Percentiles rank a stretch among this genome's conserved stretches.
phyloP scores from a whole-genome alignment of 768 basidiomycete genomes.

The Mycena floridula region DNA sequence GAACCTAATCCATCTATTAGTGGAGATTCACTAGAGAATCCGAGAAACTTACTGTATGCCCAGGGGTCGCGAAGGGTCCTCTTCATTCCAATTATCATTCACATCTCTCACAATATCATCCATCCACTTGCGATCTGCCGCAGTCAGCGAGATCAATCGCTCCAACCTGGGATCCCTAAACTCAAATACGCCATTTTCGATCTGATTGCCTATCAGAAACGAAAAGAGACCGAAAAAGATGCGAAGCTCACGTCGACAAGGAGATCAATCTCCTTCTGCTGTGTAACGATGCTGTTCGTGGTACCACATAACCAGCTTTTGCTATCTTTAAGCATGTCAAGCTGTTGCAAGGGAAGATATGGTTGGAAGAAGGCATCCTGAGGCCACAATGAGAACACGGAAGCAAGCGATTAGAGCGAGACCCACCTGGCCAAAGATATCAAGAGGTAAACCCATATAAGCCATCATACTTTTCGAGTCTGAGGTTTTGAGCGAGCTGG shows the following conservation, averaged over 20 bases:
- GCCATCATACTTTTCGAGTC: conserved; percentile 88
- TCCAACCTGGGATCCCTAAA: conserved; percentile 82
- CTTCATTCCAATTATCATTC: conserved; percentile 71
- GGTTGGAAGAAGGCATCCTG: conserved; percentile 97
- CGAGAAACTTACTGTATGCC: conserved; percentile 56
- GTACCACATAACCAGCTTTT: conserved; percentile 89
- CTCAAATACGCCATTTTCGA: conserved; percentile 82
- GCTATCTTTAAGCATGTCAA: conserved; percentile 79
- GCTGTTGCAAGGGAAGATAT: conserved; percentile 91
- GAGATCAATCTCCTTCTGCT: conserved; percentile 87
- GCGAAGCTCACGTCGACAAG: conserved; percentile 68
- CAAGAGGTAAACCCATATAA: conserved; percentile 89
- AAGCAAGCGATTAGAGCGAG: conserved; percentile 4
- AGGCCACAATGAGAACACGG: neutral
- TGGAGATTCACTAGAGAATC: no score
- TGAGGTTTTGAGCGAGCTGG: conserved; percentile 80
- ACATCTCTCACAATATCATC: conserved; percentile 89
- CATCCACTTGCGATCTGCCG: conserved; percentile 97
- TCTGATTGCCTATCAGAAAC: conserved; percentile 35
- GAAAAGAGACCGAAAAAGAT: neutral
- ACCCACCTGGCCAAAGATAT: conserved; percentile 83
- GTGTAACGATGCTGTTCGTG: conserved; percentile 92
- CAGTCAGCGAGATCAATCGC: conserved; percentile 69
- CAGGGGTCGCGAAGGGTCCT: no score
- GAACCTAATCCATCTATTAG: conserved; percentile 45